Evolutionary conservation across 179 eudicot genomes (phyloP).

Genomic region (Amaranthus tricolor): DNA sequence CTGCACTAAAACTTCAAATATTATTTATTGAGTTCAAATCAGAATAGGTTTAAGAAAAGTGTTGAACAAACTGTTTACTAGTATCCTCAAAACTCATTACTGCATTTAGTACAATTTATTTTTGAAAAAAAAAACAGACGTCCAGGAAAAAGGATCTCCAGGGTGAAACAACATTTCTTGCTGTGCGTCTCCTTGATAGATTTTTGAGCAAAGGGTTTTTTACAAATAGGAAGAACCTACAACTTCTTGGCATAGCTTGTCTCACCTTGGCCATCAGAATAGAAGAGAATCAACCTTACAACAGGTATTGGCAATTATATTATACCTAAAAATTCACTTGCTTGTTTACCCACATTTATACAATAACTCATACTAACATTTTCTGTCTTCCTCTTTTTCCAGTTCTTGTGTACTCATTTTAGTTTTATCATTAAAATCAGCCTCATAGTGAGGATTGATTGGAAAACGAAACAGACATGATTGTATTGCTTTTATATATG

Average conservation of each 20-base stretch:
- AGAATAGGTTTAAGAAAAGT: no score
- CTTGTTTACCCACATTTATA: background rate
- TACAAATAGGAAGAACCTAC: slow-evolving; percentile 57
- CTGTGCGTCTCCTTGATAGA: slow-evolving; percentile 75
- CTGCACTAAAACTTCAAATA: no score
- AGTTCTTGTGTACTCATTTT: background rate
- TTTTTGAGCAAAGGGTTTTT: slow-evolving; percentile 85
- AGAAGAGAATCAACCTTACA: slow-evolving; percentile 93
- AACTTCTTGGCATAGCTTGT: slow-evolving; percentile 87
- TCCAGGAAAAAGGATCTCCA: slow-evolving; percentile 62
- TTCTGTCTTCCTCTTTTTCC: background rate
- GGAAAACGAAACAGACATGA: background rate
- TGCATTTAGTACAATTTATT: background rate
- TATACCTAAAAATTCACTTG: background rate
- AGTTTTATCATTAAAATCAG: background rate
- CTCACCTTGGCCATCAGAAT: slow-evolving; percentile 84
- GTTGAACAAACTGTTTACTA: no score
- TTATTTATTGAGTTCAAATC: no score
- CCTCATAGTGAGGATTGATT: background rate
- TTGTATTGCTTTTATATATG: background rate
- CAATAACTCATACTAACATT: background rate
- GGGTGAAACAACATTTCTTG: slow-evolving; percentile 77
- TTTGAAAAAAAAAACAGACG: slow-evolving; percentile 42
- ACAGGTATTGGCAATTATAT: slow-evolving; percentile 43
- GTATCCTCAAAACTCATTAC: background rate